These are phyloP conservation scores for Rhizopogon vulgaris DNA, from an alignment of 768 basidiomycete species.

Conservation along the genomic window DNA sequence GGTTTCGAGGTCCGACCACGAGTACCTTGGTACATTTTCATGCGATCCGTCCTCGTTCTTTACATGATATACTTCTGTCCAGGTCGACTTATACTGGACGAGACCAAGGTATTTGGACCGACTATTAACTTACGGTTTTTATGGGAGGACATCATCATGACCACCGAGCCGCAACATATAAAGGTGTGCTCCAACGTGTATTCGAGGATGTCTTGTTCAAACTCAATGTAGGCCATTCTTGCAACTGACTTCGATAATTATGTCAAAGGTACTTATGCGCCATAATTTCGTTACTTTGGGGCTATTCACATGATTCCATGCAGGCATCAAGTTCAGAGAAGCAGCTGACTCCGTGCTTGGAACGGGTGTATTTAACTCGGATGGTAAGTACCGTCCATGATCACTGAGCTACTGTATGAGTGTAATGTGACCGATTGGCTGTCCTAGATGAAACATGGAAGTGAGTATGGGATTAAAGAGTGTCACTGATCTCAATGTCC, in stretches of 20 bases:
- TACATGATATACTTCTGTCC: background rate
- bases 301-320: background rate
- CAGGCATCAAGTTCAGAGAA: slow-evolving; percentile 27
- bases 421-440: slow-evolving; percentile 1
- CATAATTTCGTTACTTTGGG: background rate
- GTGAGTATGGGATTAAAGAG: slow-evolving; percentile 25
- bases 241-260: slow-evolving; percentile 38
- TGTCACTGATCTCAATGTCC: background rate
- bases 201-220: background rate
- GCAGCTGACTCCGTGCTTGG: slow-evolving; percentile 34
- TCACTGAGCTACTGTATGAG: too few relatives aligned
- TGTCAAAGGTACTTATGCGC: slow-evolving; percentile 31
- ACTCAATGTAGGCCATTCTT: slow-evolving; percentile 27
- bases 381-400: slow-evolving; percentile 26
- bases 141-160: slow-evolving; percentile 45
- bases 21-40: slow-evolving; percentile 29
- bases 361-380: slow-evolving; percentile 51
- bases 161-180: slow-evolving; percentile 43
- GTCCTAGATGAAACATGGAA: slow-evolving; percentile 63
- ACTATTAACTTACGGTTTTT: slow-evolving; percentile 39
- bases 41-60: background rate
- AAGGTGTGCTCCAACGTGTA: slow-evolving; percentile 20
- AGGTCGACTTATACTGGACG: slow-evolving; percentile 22
- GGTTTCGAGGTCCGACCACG: slow-evolving; percentile 14
- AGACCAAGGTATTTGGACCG: slow-evolving; percentile 18